Percentiles rank a stretch among this genome's conserved stretches.
Evolutionary conservation across 352 stramenopile species (phyloP).

Genomic region (Pythium plurisporium): DNA sequence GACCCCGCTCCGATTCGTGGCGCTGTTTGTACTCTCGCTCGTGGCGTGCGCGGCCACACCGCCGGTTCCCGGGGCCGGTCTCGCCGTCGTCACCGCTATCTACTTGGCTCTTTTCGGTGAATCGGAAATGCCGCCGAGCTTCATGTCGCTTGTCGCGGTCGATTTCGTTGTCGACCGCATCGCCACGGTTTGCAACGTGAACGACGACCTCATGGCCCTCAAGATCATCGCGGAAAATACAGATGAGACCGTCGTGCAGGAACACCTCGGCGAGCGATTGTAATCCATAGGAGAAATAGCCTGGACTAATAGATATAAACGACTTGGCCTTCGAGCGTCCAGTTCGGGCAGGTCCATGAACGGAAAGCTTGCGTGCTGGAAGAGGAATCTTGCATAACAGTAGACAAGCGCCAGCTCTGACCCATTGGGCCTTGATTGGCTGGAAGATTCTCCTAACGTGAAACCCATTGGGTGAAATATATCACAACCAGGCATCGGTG

Average conservation of each 20-base stretch:
- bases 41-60: constrained; percentile 45
- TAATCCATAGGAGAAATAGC: too few species aligned
- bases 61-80: constrained; percentile 40
- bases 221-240: constrained; percentile 72
- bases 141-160: constrained; percentile 41
- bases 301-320: too few species aligned
- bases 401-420: too few species aligned
- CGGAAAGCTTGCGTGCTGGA: too few species aligned
- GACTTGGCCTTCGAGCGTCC: too few species aligned
- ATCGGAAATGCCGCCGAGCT: constrained; percentile 30
- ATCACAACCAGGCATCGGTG: too few species aligned
- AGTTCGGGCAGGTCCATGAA: too few species aligned
- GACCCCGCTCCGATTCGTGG: constrained; percentile 37
- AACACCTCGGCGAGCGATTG: constrained; percentile 44
- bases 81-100: neutral
- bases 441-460: too few species aligned
- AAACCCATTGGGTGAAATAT: too few species aligned
- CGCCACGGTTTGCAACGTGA: constrained; percentile 68
- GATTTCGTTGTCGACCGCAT: constrained; percentile 69
- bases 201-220: constrained; percentile 75
- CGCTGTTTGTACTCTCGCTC: constrained; percentile 48
- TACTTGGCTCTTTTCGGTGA: constrained; percentile 13
- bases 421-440: too few species aligned
- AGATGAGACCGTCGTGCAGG: constrained; percentile 56
- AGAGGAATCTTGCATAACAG: too few species aligned